Evolutionary conservation across 805 yeast genomes (phyloP).

Genomic region (Kodamaea hsintzibuensis): DNA sequence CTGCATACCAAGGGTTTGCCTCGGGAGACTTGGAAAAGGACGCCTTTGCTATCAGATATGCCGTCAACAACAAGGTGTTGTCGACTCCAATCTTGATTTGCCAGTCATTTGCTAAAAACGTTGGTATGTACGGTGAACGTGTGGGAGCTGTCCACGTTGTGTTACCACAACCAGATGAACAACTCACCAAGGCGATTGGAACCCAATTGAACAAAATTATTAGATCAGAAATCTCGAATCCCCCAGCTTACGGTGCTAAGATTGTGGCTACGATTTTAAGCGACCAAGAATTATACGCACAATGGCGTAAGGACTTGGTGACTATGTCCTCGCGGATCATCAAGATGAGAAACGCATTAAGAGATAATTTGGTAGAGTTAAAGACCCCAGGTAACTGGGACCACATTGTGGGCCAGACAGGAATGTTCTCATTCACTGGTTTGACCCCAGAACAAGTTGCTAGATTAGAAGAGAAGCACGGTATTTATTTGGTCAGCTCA

Average conservation of each 20-base stretch:
- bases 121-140: slow-evolving; percentile 97
- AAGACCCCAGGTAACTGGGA: slow-evolving; percentile 90
- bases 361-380: slow-evolving; percentile 57
- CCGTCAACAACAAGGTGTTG: slow-evolving; percentile 42
- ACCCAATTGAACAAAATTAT: slow-evolving; percentile 77
- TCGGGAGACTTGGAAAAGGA: slow-evolving; percentile 82
- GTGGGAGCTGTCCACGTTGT: slow-evolving; percentile 89
- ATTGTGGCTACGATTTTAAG: slow-evolving; percentile 75
- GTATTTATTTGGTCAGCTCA: slow-evolving; percentile 73
- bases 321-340: slow-evolving; percentile 86
- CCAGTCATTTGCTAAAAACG: slow-evolving; percentile 96
- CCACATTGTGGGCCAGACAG: slow-evolving; percentile 86
- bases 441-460: slow-evolving; percentile 73
- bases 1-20: slow-evolving; percentile 98
- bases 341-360: slow-evolving; percentile 72
- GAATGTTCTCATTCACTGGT: slow-evolving; percentile 97
- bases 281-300: slow-evolving; percentile 62
- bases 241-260: slow-evolving; percentile 96
- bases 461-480: slow-evolving; percentile 74
- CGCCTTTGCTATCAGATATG: slow-evolving; percentile 77
- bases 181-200: slow-evolving; percentile 55
- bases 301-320: slow-evolving; percentile 82
- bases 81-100: slow-evolving; percentile 66
- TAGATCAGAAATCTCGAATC: slow-evolving; percentile 86
- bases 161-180: slow-evolving; percentile 37